Conservation (phyloP, 2,329 filamentous ascomycete genomes). For the Aureobasidium subglaciale region DNA sequence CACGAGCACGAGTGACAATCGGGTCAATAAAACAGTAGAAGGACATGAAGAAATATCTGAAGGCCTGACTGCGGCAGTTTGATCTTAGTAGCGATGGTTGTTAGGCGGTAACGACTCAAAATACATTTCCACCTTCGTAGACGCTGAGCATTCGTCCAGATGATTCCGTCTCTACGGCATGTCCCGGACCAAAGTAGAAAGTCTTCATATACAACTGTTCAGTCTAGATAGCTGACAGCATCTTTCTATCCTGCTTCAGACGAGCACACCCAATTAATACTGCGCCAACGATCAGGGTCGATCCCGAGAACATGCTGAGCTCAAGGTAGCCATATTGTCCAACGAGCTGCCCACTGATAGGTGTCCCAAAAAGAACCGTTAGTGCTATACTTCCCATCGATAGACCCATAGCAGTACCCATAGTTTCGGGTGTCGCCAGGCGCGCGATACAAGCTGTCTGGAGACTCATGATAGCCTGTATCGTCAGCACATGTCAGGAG, state of each 20-base stretch:
- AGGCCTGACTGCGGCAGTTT: too few species aligned
- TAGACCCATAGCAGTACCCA: conserved; percentile 38
- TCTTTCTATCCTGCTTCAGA: not conserved
- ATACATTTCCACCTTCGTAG: too few species aligned
- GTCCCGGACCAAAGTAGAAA: too few species aligned
- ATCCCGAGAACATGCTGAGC: conserved; percentile 2
- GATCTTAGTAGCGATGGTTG: too few species aligned
- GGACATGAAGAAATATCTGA: too few species aligned
- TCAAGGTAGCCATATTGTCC: conserved; percentile 4
- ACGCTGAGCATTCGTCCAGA: too few species aligned
- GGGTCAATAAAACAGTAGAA: too few species aligned
- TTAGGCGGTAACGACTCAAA: too few species aligned
- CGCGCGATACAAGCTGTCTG: conserved; percentile 41
- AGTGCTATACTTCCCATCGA: conserved; percentile 37
- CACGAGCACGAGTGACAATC: too few species aligned
- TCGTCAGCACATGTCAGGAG: conserved; percentile 9
- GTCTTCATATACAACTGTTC: too few species aligned
- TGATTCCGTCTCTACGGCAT: too few species aligned
- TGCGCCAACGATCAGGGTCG: not conserved
- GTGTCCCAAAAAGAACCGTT: conserved; percentile 19
- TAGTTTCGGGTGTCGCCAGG: conserved; percentile 32
- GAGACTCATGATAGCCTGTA: conserved; percentile 40
- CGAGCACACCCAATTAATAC: not conserved
- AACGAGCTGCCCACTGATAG: conserved; percentile 1
- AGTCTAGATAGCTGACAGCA: too few species aligned